Conservation (phyloP, 305 asterid genomes). For the Solanum hybrid region DNA sequence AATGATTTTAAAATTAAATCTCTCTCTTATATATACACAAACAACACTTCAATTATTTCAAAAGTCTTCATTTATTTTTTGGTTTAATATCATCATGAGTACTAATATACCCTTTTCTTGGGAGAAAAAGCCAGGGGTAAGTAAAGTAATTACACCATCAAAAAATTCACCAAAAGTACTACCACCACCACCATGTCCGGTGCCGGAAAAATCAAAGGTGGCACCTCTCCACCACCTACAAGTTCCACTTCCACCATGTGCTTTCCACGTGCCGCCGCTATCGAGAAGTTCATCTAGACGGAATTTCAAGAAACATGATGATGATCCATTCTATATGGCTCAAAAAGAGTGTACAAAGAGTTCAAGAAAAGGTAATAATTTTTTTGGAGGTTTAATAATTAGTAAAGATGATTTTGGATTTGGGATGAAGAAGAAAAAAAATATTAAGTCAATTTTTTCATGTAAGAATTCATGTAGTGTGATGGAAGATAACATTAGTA, state of each 20-base stretch:
- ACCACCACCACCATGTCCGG: conserved; percentile 48
- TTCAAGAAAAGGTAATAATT: conserved; percentile 13
- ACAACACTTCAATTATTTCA: background rate
- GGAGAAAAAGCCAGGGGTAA: conserved; percentile 56
- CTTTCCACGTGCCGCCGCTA: conserved; percentile 23
- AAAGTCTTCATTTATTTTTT: background rate
- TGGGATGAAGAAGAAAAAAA: conserved; percentile 7
- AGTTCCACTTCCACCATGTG: conserved; percentile 57
- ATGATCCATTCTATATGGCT: conserved; percentile 50
- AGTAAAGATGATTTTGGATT: conserved; percentile 3
- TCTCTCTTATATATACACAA: background rate
- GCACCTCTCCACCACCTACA: conserved; percentile 26
- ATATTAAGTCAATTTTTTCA: no score
- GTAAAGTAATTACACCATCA: conserved; percentile 22
- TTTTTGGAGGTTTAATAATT: background rate
- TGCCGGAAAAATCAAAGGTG: conserved; percentile 16
- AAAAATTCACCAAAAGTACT: conserved; percentile 13
- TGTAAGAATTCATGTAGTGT: conserved; percentile 37
- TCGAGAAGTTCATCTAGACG: conserved; percentile 23
- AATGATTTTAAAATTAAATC: background rate
- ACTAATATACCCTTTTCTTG: conserved; percentile 44
- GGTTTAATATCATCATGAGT: background rate
- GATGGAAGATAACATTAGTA: conserved; percentile 18
- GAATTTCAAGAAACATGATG: conserved; percentile 17
- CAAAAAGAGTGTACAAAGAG: conserved; percentile 53